These are phyloP conservation scores for Lignosus rhinocerotis DNA, from an alignment of 1,284 basidiomycete genomes.

Conservation along the genomic window DNA sequence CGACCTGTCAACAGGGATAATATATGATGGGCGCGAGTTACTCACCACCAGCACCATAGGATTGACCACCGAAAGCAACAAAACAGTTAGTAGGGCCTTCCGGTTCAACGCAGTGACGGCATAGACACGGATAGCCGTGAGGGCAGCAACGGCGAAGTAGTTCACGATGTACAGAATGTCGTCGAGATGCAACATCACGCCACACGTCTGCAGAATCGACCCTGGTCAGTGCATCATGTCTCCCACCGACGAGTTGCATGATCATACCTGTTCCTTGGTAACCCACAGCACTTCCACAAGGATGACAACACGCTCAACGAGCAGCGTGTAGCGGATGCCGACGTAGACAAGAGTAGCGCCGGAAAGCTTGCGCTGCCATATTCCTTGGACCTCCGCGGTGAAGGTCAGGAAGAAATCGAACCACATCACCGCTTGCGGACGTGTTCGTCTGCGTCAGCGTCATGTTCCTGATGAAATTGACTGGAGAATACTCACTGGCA, in stretches of 20 bases:
- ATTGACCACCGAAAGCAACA: not conserved
- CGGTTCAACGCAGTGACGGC: not conserved
- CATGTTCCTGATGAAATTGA: not conserved
- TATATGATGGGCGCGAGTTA: not conserved
- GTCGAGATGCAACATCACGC: not conserved
- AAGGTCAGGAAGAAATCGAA: slow-evolving; percentile 5
- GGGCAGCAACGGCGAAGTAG: not conserved
- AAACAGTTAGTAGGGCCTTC: not conserved
- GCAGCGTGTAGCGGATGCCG: slow-evolving; percentile 9
- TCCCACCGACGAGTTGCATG: not conserved
- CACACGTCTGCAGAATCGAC: not conserved
- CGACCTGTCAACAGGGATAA: not conserved
- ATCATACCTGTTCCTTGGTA: not conserved
- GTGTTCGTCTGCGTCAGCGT: not conserved
- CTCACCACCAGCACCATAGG: not conserved
- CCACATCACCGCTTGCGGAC: slow-evolving; percentile 7
- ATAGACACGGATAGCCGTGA: not conserved
- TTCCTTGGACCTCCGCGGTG: slow-evolving; percentile 3
- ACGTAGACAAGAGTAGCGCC: slow-evolving; percentile 12
- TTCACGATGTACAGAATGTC: not conserved
- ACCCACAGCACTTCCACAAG: not conserved
- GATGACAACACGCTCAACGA: not conserved
- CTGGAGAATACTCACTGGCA: not conserved
- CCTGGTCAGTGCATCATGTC: not conserved
- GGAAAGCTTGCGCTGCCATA: slow-evolving; percentile 10